These are phyloP conservation scores for Venturia oleaginea DNA, from an alignment of 2,329 filamentous ascomycete genomes.

Conservation along the genomic window DNA sequence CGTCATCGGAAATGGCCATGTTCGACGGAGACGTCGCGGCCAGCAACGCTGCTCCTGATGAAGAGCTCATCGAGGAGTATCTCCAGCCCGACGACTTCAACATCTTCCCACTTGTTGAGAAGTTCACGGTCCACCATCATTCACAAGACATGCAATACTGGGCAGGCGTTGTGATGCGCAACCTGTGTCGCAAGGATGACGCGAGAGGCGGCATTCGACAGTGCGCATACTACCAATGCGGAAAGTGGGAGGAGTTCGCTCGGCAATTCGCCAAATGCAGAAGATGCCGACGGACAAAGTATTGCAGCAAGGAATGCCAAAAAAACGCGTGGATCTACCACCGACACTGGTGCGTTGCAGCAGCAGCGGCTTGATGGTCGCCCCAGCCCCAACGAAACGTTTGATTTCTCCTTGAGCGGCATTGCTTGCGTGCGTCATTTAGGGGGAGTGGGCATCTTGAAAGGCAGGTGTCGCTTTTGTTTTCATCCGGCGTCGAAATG, in stretches of 20 bases:
- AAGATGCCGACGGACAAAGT: constrained; percentile 91
- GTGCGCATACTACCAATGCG: constrained; percentile 96
- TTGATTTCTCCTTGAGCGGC: background rate
- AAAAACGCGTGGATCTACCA: constrained; percentile 99
- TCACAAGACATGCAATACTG: constrained; percentile 99
- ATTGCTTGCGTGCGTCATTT: constrained; percentile 1
- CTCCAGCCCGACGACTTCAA: constrained; percentile 90
- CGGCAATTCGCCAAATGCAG: constrained; percentile 97
- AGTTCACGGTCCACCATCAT: constrained; percentile 93
- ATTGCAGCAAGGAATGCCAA: constrained; percentile 99
- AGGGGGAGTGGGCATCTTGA: background rate
- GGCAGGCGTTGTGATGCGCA: constrained; percentile 98
- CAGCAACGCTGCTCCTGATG: constrained; percentile 33
- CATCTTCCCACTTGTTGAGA: constrained; percentile 95
- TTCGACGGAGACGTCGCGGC: constrained; percentile 52
- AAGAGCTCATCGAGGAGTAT: constrained; percentile 76
- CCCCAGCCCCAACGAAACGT: background rate
- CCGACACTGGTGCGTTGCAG: constrained; percentile 90
- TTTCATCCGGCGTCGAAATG: background rate
- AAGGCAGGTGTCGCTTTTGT: background rate
- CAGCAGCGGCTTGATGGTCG: constrained; percentile 36
- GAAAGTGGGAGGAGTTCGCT: constrained; percentile 95
- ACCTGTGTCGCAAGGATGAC: constrained; percentile 96
- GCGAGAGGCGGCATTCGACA: constrained; percentile 88
- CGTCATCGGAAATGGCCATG: constrained; percentile 63